These are phyloP conservation scores for Astrocystis sublimbata DNA, from an alignment of 495 filamentous ascomycete genomes.

Conservation along the genomic window DNA sequence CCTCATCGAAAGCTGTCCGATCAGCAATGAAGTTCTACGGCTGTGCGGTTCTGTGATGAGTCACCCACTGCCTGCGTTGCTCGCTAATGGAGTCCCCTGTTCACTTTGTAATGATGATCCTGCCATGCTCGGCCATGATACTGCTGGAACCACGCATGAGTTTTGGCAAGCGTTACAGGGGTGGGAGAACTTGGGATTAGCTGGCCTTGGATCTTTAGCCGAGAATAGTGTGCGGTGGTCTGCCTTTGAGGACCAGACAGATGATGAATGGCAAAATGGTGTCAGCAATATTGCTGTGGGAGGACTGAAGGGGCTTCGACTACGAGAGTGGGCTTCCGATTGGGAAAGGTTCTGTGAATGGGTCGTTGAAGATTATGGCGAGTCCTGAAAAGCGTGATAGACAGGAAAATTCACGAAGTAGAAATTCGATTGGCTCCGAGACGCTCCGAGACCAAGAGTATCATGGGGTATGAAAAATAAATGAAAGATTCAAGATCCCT, in stretches of 20 bases:
- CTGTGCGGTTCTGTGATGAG: constrained; percentile 73
- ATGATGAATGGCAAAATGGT: constrained; percentile 67
- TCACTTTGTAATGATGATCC: constrained; percentile 85
- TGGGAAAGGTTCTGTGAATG: constrained; percentile 94
- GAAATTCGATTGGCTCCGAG: no score
- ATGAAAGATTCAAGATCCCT: no score
- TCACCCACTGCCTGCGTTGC: constrained; percentile 79
- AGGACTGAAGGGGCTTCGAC: constrained; percentile 66
- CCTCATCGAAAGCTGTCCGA: constrained; percentile 82
- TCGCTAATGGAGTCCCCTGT: constrained; percentile 79
- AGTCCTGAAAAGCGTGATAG: no score
- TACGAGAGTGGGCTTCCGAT: constrained; percentile 73
- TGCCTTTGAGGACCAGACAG: constrained; percentile 74
- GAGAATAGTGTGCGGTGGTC: constrained; percentile 93
- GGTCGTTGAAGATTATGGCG: constrained; percentile 79
- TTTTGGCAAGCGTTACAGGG: constrained; percentile 91
- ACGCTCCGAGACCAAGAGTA: no score
- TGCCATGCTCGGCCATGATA: constrained; percentile 74
- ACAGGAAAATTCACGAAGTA: no score
- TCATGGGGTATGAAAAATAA: no score
- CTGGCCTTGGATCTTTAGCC: constrained; percentile 78
- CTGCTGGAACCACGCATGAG: constrained; percentile 77
- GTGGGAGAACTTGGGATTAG: constrained; percentile 80
- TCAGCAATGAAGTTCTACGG: constrained; percentile 79
- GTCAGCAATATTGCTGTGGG: constrained; percentile 71